Base-by-base conservation (phyloP, 441 rosid genomes). In the Syzygium syzygioides region DNA sequence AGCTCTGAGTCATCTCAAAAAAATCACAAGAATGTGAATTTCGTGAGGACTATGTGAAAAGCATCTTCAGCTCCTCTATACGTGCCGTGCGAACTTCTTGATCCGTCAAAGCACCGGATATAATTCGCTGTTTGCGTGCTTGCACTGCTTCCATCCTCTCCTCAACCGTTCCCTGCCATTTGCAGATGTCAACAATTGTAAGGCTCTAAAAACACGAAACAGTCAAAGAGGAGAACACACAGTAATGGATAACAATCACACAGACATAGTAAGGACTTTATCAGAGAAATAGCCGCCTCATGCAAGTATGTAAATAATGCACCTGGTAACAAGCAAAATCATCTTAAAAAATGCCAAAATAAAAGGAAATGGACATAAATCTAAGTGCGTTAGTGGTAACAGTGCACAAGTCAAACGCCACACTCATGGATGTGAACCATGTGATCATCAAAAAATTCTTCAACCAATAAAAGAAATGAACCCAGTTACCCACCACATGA, bases 61-160 rank as follows among this genome's bases (percentile, higher is more conserved):
- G 98, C 99, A 97, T 94, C 92, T 98, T 98, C 87, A 98, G 94
- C 93, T 98, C 99, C 91, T 98, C 97, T 20, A 97, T 92, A 10
- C 99, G 97, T 4, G 99, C 98, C 83, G 92, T 91, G 80, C 98
- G 90, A 89, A 97, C 98, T 96, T 98, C 99, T 92, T 97, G 97
- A 94, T 98, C 98, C 4, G 99, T 96, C 89, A 97, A 95, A 86
- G 99, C 99, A 89, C 99, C 99, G 3, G 97, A 92, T 71, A 98
- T 96, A 95, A 98, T 91, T 87, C 94, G 93, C 88, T 96, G 99
- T 89, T 98, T 98, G 19, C 99, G 95, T 32, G 97, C 99, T 93
- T 98, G 98, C 89, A 97, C 98, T 45, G 96, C 98, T 87, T 95
- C 98, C 99, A 98, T 97, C 92, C 96, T 96, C 91, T 98, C 99